Evolutionary conservation across 2,329 filamentous ascomycete species (phyloP), one percentile per base, ranked within the genome.

Genomic region (Venturia aucupariae): DNA sequence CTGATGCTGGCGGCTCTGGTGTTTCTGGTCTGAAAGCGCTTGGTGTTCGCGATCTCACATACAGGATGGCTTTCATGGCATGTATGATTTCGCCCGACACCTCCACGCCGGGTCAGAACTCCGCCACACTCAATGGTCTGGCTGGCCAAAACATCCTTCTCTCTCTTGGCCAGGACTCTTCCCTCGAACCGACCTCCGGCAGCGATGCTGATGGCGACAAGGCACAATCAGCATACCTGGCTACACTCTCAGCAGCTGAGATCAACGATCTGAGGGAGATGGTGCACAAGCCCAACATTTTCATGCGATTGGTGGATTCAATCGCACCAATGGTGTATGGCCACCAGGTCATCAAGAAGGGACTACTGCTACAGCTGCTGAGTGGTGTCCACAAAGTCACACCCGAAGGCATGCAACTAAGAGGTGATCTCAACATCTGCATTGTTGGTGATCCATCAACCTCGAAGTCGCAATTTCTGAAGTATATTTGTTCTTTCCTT

Each of bases 361-460:
- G 94, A 38, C 81, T 99, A 30, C 83, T 99, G 8, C 82, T 99
- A 51, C 94, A 99, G 75, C 82, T 99, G 59, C 91, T 99, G 84
- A 90, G 92, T n/a, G 94, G 94, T 80, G 90, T 99, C 2, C 86
- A 87, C 77, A 99, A 99, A 76, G 84, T 85, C 27, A 99, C 94
- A 0, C 84, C 91, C 0, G 94, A 99, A 77, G 93, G 91, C 67
- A 96, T 99, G 91, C 86, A 92, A 68, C 83, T 99, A 54, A 87
- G 94, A 83, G 94, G 94, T 69, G 94, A 99, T 73, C 92, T 99
- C 80, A 99, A 99, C 78, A 96, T 99, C 67, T 99, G 94, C 76
- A 90, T 99, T 69, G 94, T 99, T 65, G 94, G 94, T 66, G 94
- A 99, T 73, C 94, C 94, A 0, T 96, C 90, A 13, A 99, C 94